phyloP scores from a whole-genome alignment of 306 rosid genomes.

The Prunus mongolica region DNA sequence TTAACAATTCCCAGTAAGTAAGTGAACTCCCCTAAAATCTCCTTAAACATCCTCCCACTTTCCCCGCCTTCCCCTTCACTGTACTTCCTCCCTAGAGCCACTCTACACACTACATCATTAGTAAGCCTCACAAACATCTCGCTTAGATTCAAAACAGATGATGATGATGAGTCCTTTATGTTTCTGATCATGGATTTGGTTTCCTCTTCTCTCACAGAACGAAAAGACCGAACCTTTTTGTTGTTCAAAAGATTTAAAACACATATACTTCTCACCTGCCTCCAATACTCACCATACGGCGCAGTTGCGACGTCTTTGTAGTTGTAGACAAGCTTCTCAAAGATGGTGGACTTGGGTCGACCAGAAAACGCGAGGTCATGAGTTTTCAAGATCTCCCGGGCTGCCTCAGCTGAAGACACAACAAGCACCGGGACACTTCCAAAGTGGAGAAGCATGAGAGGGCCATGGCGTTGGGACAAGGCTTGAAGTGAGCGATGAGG shows the following conservation, averaged over 20 bases:
- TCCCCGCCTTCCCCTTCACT: neutral
- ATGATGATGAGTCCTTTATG: slow-evolving; percentile 16
- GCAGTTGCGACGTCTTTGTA: slow-evolving; percentile 28
- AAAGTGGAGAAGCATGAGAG: slow-evolving; percentile 41
- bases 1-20: slow-evolving; percentile 30
- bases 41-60: slow-evolving; percentile 14
- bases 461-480: slow-evolving; percentile 37
- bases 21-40: slow-evolving; percentile 25
- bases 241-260: slow-evolving; percentile 28
- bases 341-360: slow-evolving; percentile 10
- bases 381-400: slow-evolving; percentile 32
- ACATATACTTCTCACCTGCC: slow-evolving; percentile 26
- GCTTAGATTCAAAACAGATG: slow-evolving; percentile 30
- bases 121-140: slow-evolving; percentile 22
- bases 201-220: slow-evolving; percentile 27
- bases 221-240: slow-evolving; percentile 34
- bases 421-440: slow-evolving; percentile 30
- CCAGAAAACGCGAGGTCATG: slow-evolving; percentile 29
- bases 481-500: slow-evolving; percentile 37
- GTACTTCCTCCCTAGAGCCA: slow-evolving; percentile 48
- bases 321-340: slow-evolving; percentile 20
- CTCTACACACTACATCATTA: slow-evolving; percentile 42
- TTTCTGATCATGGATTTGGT: slow-evolving; percentile 6
- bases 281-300: slow-evolving; percentile 48
- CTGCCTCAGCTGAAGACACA: slow-evolving; percentile 36